Evolutionary conservation across 768 basidiomycete species (phyloP).

Genomic region (Galerina sulciceps): DNA sequence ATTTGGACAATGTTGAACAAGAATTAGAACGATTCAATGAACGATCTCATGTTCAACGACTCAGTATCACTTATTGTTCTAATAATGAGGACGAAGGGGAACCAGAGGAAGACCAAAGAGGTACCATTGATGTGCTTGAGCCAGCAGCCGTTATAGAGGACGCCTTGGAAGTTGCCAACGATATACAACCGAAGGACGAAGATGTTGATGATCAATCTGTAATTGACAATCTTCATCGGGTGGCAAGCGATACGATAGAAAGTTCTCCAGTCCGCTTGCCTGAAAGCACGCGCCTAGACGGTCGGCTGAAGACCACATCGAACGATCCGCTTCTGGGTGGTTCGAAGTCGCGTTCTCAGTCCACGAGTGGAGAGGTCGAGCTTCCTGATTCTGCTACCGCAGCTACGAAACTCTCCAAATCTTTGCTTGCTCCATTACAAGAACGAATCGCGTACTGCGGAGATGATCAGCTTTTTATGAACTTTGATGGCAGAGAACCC

Average conservation of each 20-base stretch:
- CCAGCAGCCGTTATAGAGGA: conserved; percentile 59
- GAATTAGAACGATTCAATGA: conserved; percentile 22
- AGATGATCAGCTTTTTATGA: conserved; percentile 54
- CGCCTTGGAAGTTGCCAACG: conserved; percentile 46
- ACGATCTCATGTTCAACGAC: conserved; percentile 34
- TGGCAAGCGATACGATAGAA: conserved; percentile 5
- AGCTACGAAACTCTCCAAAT: conserved; percentile 43
- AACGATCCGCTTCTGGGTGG: conserved; percentile 55
- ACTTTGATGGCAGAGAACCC: conserved; percentile 41
- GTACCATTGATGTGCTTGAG: conserved; percentile 64
- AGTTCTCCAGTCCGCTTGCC: neutral
- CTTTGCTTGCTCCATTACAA: conserved; percentile 58
- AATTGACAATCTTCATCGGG: conserved; percentile 22
- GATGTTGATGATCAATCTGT: conserved; percentile 61
- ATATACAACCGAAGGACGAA: conserved; percentile 39
- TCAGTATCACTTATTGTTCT: conserved; percentile 60
- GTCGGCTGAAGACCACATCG: conserved; percentile 59
- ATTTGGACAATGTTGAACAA: conserved; percentile 28
- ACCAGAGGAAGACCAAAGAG: conserved; percentile 55
- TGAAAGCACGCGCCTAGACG: conserved; percentile 10
- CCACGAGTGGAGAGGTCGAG: conserved; percentile 40
- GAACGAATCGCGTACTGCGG: conserved; percentile 67
- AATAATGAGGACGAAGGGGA: conserved; percentile 74
- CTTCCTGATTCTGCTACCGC: conserved; percentile 31
- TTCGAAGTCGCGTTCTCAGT: conserved; percentile 44